These are phyloP conservation scores for Moniliophthora roreri DNA, from an alignment of 1,284 basidiomycete species.

Conservation along the genomic window DNA sequence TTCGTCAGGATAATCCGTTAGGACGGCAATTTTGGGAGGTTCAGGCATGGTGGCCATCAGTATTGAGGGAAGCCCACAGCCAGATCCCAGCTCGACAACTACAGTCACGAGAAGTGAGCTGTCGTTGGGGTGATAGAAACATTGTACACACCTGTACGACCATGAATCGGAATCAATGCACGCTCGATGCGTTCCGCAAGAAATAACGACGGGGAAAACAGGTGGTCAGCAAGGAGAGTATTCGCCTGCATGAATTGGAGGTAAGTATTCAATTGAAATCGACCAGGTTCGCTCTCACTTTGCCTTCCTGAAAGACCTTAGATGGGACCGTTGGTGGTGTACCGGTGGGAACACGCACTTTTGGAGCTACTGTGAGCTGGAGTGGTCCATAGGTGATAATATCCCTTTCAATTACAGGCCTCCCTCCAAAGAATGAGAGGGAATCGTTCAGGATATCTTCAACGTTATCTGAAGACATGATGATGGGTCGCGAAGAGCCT, in stretches of 20 bases:
- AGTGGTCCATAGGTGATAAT: constrained; percentile 48
- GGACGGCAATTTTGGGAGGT: constrained; percentile 52
- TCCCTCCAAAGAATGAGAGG: constrained; percentile 43
- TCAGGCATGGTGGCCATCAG: constrained; percentile 45
- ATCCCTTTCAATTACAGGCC: constrained; percentile 35
- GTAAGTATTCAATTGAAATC: constrained; percentile 13
- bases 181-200: constrained; percentile 65
- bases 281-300: constrained; percentile 37
- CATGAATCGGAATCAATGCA: constrained; percentile 39
- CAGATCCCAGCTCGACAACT: constrained; percentile 71
- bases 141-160: constrained; percentile 36
- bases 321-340: constrained; percentile 4
- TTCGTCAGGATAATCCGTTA: constrained; percentile 69
- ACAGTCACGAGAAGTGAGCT: not conserved
- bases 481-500: not conserved
- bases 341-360: constrained; percentile 35
- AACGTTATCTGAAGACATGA: not conserved
- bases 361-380: constrained; percentile 49
- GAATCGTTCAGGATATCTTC: constrained; percentile 52
- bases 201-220: constrained; percentile 68
- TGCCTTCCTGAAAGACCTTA: constrained; percentile 48
- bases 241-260: constrained; percentile 45
- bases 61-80: constrained; percentile 64
- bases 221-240: constrained; percentile 68
- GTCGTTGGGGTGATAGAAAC: not conserved